Evolutionary conservation across 768 basidiomycete species (phyloP), one percentile per base, ranked within the genome.

Genomic region (Serendipita vermifera): DNA sequence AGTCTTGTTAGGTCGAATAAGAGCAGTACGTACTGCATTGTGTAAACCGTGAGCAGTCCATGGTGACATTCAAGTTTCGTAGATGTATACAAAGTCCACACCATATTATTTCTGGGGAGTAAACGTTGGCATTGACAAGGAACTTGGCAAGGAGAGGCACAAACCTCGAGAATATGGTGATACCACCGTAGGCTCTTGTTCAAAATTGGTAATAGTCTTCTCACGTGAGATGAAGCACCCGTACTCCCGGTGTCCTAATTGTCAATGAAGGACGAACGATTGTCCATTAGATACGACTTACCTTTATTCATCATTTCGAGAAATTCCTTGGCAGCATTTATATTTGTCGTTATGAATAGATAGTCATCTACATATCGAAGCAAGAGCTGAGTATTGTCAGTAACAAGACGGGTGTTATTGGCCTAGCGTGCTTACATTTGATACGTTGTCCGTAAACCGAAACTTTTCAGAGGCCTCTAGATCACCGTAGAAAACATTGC

Each of bases 311-410:
- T 96, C 62, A 74, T 75, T 14, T 75, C 68, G 40, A 97, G 67
- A 66, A 96, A 99, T 0, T 69, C 70, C 43, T 63, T 70, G 0
- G 94, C 94, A 60, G 77, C 76, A 5, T 61, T 39, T 2, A 68
- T 68, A 55, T 75, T 76, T 2, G 87, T 83, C 3, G 91, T 88
- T 55, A 99, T 74, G 60, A 87, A 85, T 38, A 98, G 70, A 66
- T 97, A 99, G 65, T 99, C 96, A 63, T 99, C 96, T n/a, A 94
- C 81, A 57, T 91, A 75, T 58, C 96, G 77, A 31, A 96, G 70
- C 3, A 98, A 71, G 17, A 84, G 64, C 92, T 94, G 59, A 38
- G 31, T 32, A 35, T 14, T 35, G 11, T 39, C 11, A 36, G 17
- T 33, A 33, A 56, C 24, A 15, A 24, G 15, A 33, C 2, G 20